phyloP scores from a whole-genome alignment of 2,329 filamentous ascomycete species.

The Ceratocystis eucalypticola region DNA sequence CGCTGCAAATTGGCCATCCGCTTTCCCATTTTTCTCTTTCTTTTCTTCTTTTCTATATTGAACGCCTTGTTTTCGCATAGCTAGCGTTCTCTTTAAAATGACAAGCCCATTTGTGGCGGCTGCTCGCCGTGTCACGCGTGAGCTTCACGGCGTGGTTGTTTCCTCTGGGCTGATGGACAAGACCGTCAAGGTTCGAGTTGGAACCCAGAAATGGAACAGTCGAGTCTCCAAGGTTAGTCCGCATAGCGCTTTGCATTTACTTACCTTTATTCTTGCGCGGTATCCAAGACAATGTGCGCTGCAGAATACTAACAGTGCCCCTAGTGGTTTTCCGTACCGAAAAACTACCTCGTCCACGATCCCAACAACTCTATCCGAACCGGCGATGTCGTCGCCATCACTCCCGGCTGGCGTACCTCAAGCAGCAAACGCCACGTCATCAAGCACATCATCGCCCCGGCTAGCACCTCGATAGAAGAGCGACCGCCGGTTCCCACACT shows the following conservation, averaged over 20 bases:
- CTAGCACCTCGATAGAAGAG: slow-evolving; percentile 46
- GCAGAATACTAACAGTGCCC: background rate
- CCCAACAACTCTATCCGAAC: slow-evolving; percentile 57
- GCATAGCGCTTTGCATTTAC: background rate
- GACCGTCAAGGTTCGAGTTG: slow-evolving; percentile 65
- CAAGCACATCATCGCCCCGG: slow-evolving; percentile 58
- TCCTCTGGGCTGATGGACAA: slow-evolving; percentile 65
- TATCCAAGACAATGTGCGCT: too few relatives aligned
- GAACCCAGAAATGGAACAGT: slow-evolving; percentile 57
- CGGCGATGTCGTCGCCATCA: slow-evolving; percentile 63
- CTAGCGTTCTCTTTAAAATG: slow-evolving; percentile 24
- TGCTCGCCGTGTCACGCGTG: slow-evolving; percentile 34
- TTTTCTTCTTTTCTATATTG: background rate
- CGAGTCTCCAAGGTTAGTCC: slow-evolving; percentile 53
- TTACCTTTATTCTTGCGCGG: too few relatives aligned
- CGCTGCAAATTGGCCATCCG: background rate
- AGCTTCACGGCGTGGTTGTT: slow-evolving; percentile 56
- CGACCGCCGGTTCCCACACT: slow-evolving; percentile 52
- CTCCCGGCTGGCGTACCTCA: slow-evolving; percentile 49
- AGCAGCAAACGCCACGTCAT: slow-evolving; percentile 61
- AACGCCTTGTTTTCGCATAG: background rate
- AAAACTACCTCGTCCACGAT: slow-evolving; percentile 62
- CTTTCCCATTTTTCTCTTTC: background rate
- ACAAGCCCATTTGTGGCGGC: slow-evolving; percentile 27
- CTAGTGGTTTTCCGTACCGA: slow-evolving; percentile 46